Base-by-base conservation (phyloP, 495 filamentous ascomycete genomes). In the Hypoxylon lenormandii region DNA sequence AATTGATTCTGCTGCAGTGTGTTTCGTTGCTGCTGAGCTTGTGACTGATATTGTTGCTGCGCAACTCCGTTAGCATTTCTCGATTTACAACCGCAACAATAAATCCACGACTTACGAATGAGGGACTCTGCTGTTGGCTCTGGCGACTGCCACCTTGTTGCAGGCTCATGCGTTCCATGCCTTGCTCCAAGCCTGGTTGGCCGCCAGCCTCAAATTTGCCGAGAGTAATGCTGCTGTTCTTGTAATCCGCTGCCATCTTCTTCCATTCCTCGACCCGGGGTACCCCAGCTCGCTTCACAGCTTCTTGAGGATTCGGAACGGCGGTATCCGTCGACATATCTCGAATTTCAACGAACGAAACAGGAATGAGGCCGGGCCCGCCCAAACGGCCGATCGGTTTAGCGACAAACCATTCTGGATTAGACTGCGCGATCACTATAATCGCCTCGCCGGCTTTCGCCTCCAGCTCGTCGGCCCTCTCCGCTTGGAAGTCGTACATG, bases 251-350 rank as follows among this genome's bases (percentile, higher is more conserved):
- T 8, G 95, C 95, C 93, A 97, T 97, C 81, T 96, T 96, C 85
- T 98, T 98, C 95, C 95, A 98, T 72, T 98, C 96, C 76, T 98
- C 95, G 11, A 98, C 96, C 75, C 90, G 91, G n/a, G 96, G 95
- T 42, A 98, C 93, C 7, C 95, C 95, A 40, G 96, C 95, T 72
- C 89, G 86, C 64, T 87, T 88, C 53, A 98, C 92, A 5, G 96
- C 94, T 10, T 94, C 94, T 30, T 92, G 85, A 4, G 93, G 86
- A 78, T 98, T 94, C 7, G 86, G 76, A 0, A 97, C 93, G 3
- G 93, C 85, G 66, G 90, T 86, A 19, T 93, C 92, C 3, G 90
- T 91, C 21, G 89, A 87, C 92, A 97, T 97, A 76, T 98, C 95
- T 70, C 92, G 83, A 59, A 98, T 93, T 79, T 98, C 95, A 60